phyloP scores from a whole-genome alignment of 768 basidiomycete species.

The Pulveroboletus sp. region DNA sequence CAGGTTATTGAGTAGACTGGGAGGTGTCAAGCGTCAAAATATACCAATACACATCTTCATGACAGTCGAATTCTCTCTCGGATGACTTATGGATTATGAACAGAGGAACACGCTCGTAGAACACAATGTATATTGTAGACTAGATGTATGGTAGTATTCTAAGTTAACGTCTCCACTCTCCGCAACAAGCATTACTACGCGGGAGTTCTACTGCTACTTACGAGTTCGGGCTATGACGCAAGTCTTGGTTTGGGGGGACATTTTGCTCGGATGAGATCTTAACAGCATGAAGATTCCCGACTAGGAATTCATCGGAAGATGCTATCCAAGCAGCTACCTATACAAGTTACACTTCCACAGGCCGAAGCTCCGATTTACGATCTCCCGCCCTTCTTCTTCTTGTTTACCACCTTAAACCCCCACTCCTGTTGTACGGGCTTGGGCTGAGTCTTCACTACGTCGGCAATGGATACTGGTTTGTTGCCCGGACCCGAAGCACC shows the following conservation, averaged over 20 bases:
- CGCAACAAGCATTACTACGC: no score
- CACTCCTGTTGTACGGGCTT: constrained; percentile 75
- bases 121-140: constrained; percentile 22
- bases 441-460: constrained; percentile 87
- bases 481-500: constrained; percentile 31
- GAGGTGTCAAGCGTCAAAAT: constrained; percentile 73
- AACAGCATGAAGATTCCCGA: background rate
- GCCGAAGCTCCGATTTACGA: constrained; percentile 33
- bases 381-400: constrained; percentile 84
- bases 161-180: no score
- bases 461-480: constrained; percentile 72
- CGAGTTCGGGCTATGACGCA: no score
- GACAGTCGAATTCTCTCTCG: constrained; percentile 4
- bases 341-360: constrained; percentile 11
- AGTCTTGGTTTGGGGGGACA: no score
- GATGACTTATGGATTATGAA: constrained; percentile 10
- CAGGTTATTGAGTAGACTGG: constrained; percentile 54
- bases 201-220: no score
- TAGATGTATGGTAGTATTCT: no score
- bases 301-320: constrained; percentile 4
- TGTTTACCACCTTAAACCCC: constrained; percentile 92
- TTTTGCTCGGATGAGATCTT: background rate
- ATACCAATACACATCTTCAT: constrained; percentile 46
- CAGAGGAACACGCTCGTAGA: constrained; percentile 9
- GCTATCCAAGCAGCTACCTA: constrained; percentile 24